Percentiles rank a stretch among this genome's conserved stretches.
phyloP scores from a whole-genome alignment of 345 rosid genomes.

The Eucalyptus polybractea region DNA sequence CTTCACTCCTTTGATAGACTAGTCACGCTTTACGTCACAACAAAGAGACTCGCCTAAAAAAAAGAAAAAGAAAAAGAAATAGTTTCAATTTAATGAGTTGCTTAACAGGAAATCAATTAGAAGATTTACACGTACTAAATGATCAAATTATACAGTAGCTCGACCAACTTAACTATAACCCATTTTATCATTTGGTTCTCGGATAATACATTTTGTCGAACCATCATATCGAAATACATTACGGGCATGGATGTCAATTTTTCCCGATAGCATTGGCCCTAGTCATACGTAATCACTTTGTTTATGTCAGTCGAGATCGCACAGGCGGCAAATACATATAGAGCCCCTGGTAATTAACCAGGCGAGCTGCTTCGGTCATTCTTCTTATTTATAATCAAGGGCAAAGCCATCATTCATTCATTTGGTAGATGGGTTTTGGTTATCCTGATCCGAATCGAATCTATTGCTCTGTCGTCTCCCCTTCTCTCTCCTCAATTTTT shows the following conservation, averaged over 20 bases:
- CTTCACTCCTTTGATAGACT: background rate
- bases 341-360: background rate
- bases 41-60: rapidly evolving
- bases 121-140: background rate
- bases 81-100: background rate
- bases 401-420: background rate
- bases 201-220: background rate
- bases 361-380: background rate
- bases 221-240: background rate
- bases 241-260: background rate
- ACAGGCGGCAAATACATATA: background rate
- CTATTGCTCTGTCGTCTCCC: background rate
- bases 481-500: background rate
- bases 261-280: background rate
- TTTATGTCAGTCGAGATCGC: background rate
- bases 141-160: background rate
- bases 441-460: background rate
- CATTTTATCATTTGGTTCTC: background rate
- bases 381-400: background rate
- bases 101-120: background rate
- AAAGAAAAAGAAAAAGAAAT: rapidly evolving
- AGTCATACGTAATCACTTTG: background rate
- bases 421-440: background rate
- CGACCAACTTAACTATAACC: background rate
- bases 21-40: background rate